Evolutionary conservation across 805 yeast species (phyloP).

Genomic region (Kregervanrija pseudodelftensis): DNA sequence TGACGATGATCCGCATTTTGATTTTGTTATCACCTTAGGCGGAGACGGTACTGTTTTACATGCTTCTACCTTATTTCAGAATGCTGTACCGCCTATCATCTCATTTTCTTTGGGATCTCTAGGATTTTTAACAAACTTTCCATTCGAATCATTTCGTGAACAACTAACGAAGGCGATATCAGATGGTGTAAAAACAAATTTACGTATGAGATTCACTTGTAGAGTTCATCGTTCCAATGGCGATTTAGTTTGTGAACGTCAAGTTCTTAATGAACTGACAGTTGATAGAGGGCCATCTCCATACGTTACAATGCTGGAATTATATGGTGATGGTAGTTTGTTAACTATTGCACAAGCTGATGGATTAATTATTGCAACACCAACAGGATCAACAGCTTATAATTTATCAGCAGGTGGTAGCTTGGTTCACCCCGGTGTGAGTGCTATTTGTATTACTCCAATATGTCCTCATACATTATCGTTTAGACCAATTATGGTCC

Average conservation of each 20-base stretch:
- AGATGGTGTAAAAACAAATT: conserved; percentile 66
- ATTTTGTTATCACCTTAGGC: conserved; percentile 81
- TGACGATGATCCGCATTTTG: conserved; percentile 41
- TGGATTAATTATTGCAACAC: conserved; percentile 87
- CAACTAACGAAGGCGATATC: conserved; percentile 52
- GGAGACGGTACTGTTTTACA: conserved; percentile 96
- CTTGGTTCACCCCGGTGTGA: conserved; percentile 87
- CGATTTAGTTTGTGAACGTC: conserved; percentile 54
- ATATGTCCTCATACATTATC: conserved; percentile 94
- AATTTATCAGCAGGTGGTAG: conserved; percentile 95
- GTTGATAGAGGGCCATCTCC: conserved; percentile 94
- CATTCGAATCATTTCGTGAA: conserved; percentile 63
- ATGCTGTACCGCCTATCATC: conserved; percentile 84
- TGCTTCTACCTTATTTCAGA: conserved; percentile 80
- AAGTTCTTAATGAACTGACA: conserved; percentile 83
- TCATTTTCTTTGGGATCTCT: conserved; percentile 85
- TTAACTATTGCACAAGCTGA: conserved; percentile 91
- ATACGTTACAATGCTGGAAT: conserved; percentile 79
- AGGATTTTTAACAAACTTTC: conserved; percentile 86
- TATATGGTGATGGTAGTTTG: conserved; percentile 80
- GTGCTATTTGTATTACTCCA: conserved; percentile 89
- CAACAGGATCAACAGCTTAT: conserved; percentile 95
- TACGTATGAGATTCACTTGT: conserved; percentile 85
- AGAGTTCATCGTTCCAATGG: conserved; percentile 54
- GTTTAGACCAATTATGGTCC: conserved; percentile 84